Evolutionary conservation across 2,329 filamentous ascomycete species (phyloP).

Genomic region (Calonectria pseudoturangicola): DNA sequence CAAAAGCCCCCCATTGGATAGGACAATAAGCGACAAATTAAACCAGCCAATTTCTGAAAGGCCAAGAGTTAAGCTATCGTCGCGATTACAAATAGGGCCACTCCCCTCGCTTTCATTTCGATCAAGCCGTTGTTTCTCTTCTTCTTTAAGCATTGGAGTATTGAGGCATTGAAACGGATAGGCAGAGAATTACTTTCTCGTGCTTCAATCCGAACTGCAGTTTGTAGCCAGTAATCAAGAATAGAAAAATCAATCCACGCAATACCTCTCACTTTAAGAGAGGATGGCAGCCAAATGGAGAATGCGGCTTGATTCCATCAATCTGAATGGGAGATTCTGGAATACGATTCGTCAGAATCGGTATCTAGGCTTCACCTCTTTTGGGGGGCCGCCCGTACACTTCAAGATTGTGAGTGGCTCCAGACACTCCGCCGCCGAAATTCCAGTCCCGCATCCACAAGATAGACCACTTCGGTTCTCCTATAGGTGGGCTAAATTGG

Average conservation of each 20-base stretch:
- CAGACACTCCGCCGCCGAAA: background rate
- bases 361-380: constrained; percentile 79
- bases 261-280: background rate
- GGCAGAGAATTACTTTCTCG: no score
- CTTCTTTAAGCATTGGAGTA: no score
- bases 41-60: no score
- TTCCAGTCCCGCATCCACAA: background rate
- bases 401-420: constrained; percentile 73
- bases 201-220: background rate
- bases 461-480: background rate
- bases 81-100: no score
- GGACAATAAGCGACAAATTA: no score
- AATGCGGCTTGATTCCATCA: background rate
- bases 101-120: no score
- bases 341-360: constrained; percentile 62
- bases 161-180: no score
- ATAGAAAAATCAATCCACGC: background rate
- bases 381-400: constrained; percentile 81
- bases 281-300: background rate
- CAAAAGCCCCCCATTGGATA: no score
- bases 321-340: background rate
- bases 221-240: background rate
- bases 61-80: no score
- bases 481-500: no score
- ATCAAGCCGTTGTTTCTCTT: no score